Conservation (phyloP, 345 rosid species). For the Aquilaria sinensis region DNA sequence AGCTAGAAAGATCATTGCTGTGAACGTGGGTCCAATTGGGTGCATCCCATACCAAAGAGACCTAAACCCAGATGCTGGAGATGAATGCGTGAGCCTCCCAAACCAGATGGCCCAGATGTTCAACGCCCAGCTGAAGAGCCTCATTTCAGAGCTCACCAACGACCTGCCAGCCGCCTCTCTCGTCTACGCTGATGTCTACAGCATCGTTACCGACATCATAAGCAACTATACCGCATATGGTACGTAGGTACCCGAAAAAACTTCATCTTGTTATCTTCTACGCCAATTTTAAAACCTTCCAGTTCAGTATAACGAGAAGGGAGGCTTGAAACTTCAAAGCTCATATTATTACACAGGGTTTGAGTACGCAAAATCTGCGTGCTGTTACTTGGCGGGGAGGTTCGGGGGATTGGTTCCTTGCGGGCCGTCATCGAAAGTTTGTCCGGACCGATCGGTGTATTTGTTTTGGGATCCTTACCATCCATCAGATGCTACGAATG, state of each 20-base stretch:
- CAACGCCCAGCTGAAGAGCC: constrained; percentile 36
- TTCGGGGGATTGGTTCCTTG: constrained; percentile 64
- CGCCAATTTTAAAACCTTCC: not conserved
- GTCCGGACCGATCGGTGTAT: constrained; percentile 37
- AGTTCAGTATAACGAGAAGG: not conserved
- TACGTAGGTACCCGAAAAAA: constrained; percentile 4
- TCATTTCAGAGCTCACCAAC: constrained; percentile 32
- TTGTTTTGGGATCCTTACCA: constrained; percentile 63
- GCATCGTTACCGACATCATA: constrained; percentile 47
- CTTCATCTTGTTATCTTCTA: not conserved
- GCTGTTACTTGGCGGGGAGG: constrained; percentile 54
- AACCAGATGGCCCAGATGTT: constrained; percentile 63
- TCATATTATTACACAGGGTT: constrained; percentile 36
- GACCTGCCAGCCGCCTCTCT: constrained; percentile 39
- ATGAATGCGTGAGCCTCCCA: constrained; percentile 35
- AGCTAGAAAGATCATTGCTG: constrained; percentile 58
- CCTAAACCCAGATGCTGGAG: constrained; percentile 32
- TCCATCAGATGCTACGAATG: constrained; percentile 52
- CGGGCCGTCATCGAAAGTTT: constrained; percentile 35
- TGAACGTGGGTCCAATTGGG: constrained; percentile 75
- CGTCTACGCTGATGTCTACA: constrained; percentile 49
- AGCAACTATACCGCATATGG: constrained; percentile 47
- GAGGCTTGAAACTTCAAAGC: not conserved
- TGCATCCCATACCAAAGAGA: constrained; percentile 77
- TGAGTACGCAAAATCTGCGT: constrained; percentile 39